phyloP scores from a whole-genome alignment of 352 stramenopile species.

The Pythium rishiriense region DNA sequence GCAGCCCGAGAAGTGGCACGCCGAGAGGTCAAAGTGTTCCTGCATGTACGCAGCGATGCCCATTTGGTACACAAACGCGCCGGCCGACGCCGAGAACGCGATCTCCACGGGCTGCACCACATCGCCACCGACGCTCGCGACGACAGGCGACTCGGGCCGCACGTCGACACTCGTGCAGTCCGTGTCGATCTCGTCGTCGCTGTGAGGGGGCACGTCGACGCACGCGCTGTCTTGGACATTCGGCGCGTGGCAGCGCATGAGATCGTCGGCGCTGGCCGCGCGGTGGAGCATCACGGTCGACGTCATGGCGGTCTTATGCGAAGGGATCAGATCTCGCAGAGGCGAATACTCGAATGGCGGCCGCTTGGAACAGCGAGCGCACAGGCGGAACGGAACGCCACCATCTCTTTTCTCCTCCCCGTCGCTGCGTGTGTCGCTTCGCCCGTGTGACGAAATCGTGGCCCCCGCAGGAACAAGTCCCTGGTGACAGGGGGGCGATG shows the following conservation, averaged over 20 bases:
- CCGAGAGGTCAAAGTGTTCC: slow-evolving; percentile 54
- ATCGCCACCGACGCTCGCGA: not conserved
- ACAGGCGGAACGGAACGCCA: not conserved
- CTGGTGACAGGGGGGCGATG: not conserved
- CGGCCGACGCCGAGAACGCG: slow-evolving; percentile 65
- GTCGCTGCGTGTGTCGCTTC: slow-evolving; percentile 1
- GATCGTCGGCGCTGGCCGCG: slow-evolving; percentile 28
- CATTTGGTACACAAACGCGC: slow-evolving; percentile 78
- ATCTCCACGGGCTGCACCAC: slow-evolving; percentile 46
- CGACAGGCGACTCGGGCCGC: slow-evolving; percentile 8
- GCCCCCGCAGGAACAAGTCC: not conserved
- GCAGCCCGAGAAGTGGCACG: slow-evolving; percentile 44
- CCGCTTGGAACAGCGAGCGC: not conserved
- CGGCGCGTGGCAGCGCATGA: slow-evolving; percentile 9
- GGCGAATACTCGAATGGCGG: not conserved
- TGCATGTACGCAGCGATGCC: slow-evolving; percentile 67
- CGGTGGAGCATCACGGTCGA: slow-evolving; percentile 14
- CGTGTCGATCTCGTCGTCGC: slow-evolving; percentile 37
- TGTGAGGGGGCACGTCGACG: slow-evolving; percentile 24
- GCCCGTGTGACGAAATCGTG: slow-evolving; percentile 3
- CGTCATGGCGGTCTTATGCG: not conserved
- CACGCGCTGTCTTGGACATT: slow-evolving; percentile 12
- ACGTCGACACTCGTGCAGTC: slow-evolving; percentile 19
- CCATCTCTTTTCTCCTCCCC: slow-evolving; percentile 1
- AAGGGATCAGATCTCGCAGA: not conserved